phyloP scores from a whole-genome alignment of 1,284 basidiomycete genomes.

The Malassezia pachydermatis region DNA sequence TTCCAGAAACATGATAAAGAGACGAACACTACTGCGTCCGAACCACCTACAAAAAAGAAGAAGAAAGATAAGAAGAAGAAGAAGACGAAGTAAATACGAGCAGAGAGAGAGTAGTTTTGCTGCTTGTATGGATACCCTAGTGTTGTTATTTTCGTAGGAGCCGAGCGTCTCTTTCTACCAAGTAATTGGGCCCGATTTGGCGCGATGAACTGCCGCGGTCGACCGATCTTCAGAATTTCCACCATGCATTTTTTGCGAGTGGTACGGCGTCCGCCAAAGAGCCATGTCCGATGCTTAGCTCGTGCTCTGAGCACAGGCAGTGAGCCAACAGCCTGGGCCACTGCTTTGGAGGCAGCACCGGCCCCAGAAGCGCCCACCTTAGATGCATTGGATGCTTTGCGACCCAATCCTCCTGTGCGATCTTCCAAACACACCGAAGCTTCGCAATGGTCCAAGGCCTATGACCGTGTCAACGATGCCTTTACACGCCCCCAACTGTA shows the following conservation, averaged over 20 bases:
- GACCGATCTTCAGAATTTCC: too few relatives aligned
- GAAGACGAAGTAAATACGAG: background rate
- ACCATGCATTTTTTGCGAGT: too few relatives aligned
- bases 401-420: background rate
- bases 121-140: background rate
- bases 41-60: background rate
- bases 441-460: background rate
- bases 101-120: background rate
- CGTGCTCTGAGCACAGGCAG: background rate
- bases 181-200: background rate
- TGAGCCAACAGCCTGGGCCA: background rate
- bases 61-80: background rate
- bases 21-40: background rate
- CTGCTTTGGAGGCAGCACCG: background rate
- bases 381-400: constrained; percentile 6
- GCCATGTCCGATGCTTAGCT: background rate
- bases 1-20: background rate
- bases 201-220: too few relatives aligned
- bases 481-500: constrained; percentile 16
- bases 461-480: background rate
- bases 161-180: too few relatives aligned
- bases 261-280: background rate
- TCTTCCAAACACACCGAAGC: background rate
- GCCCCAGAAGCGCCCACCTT: constrained; percentile 1
- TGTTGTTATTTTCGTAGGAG: too few relatives aligned